Conservation (phyloP, 2,329 filamentous ascomycete genomes). For the Mycosphaerella arachidis region DNA sequence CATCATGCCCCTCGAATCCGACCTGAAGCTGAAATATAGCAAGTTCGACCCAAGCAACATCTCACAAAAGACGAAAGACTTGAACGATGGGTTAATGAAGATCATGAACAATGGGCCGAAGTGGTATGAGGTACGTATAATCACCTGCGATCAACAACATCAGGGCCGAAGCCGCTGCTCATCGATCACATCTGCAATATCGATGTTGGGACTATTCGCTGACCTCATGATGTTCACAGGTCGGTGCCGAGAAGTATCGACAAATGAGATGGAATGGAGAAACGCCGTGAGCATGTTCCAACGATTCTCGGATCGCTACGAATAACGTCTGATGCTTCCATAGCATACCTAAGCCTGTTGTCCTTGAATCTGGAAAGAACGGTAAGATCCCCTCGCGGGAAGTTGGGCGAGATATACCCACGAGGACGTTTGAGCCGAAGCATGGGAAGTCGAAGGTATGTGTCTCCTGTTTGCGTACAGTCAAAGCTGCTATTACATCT, state of each 20-base stretch:
- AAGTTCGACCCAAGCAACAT: constrained; percentile 43
- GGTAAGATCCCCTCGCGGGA: constrained; percentile 51
- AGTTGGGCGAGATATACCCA: constrained; percentile 47
- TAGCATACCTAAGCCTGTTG: constrained; percentile 34
- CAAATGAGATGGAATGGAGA: constrained; percentile 52
- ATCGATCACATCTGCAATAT: too few relatives aligned
- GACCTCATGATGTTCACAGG: constrained; percentile 28
- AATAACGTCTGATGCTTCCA: neutral
- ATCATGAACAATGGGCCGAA: constrained; percentile 42
- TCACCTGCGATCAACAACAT: too few relatives aligned
- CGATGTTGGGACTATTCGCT: neutral
- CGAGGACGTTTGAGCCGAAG: constrained; percentile 50
- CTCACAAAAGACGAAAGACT: constrained; percentile 39
- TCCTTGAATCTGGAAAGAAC: constrained; percentile 46
- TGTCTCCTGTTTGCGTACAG: neutral
- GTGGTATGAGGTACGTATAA: constrained; percentile 47
- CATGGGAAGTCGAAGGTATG: constrained; percentile 31
- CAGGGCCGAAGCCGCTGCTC: too few relatives aligned
- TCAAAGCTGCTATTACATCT: too few relatives aligned
- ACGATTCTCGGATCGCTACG: neutral
- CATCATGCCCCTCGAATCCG: constrained; percentile 22
- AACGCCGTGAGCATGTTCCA: constrained; percentile 33
- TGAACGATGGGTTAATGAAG: constrained; percentile 44
- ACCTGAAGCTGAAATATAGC: constrained; percentile 29
- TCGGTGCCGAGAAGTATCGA: constrained; percentile 52